A percentile compares a stretch with the other conserved stretches of the same genome.
These are phyloP conservation scores for Termitomyces sp. DNA, from an alignment of 768 basidiomycete species.

Conservation along the genomic window DNA sequence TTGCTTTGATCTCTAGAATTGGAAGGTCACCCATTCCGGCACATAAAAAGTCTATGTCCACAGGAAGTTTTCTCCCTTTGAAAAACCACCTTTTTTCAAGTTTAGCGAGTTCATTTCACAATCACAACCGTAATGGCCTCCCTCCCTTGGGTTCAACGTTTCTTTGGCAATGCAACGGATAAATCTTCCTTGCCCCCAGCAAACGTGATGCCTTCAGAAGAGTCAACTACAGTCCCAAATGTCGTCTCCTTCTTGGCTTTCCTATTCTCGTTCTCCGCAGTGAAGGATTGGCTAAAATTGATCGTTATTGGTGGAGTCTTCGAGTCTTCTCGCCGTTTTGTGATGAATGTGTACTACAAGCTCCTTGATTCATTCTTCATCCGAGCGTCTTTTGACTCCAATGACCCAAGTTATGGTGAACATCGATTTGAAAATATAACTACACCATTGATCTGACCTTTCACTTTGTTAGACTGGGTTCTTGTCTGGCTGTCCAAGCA, in stretches of 20 bases:
- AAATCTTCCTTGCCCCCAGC: not conserved
- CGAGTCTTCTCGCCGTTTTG: slow-evolving; percentile 40
- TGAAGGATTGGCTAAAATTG: slow-evolving; percentile 50
- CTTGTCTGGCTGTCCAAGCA: slow-evolving; percentile 54
- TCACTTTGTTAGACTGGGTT: slow-evolving; percentile 43
- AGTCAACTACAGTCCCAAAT: slow-evolving; percentile 3
- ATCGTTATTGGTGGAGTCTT: slow-evolving; percentile 47
- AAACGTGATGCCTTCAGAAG: slow-evolving; percentile 8
- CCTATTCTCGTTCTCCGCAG: slow-evolving; percentile 33
- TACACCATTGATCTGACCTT: not conserved
- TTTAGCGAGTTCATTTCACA: too few species aligned
- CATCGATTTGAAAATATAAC: not conserved
- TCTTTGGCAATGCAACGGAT: not conserved
- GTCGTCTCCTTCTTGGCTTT: slow-evolving; percentile 13
- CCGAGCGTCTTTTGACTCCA: slow-evolving; percentile 43
- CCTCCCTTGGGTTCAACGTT: slow-evolving; percentile 4
- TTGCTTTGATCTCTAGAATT: not conserved
- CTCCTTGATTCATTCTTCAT: slow-evolving; percentile 43
- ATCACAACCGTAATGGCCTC: slow-evolving; percentile 1
- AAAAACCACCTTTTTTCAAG: not conserved
- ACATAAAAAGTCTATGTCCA: not conserved
- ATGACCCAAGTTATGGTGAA: slow-evolving; percentile 26
- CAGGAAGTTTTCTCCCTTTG: not conserved
- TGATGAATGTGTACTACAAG: slow-evolving; percentile 28
- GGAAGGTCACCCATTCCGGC: not conserved